Percentiles rank a stretch among this genome's conserved stretches.
phyloP scores from a whole-genome alignment of 1,139 yeast species.

The Yamadazyma triangularis region DNA sequence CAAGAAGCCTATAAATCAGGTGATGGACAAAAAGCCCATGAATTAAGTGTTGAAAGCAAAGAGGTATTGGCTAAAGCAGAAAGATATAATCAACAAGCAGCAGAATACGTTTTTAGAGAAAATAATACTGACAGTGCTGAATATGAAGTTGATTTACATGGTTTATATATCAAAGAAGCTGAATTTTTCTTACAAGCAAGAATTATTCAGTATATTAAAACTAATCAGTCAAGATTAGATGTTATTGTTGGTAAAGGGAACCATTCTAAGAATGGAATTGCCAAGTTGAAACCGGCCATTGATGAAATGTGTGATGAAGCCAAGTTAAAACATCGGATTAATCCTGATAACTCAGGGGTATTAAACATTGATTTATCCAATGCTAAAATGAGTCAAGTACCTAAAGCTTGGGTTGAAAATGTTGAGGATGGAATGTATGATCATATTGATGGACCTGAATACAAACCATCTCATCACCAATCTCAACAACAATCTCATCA shows the following conservation, averaged over 20 bases:
- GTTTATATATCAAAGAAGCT: slow-evolving; percentile 87
- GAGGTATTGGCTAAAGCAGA: slow-evolving; percentile 59
- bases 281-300: slow-evolving; percentile 87
- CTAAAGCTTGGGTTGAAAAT: slow-evolving; percentile 41
- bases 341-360: slow-evolving; percentile 76
- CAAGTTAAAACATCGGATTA: slow-evolving; percentile 55
- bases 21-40: slow-evolving; percentile 67
- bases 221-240: slow-evolving; percentile 52
- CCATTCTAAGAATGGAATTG: slow-evolving; percentile 77
- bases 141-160: slow-evolving; percentile 92
- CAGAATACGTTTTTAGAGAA: slow-evolving; percentile 83
- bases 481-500: slow-evolving; percentile 25
- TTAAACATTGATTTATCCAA: slow-evolving; percentile 58
- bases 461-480: slow-evolving; percentile 17
- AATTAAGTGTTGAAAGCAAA: slow-evolving; percentile 67
- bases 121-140: slow-evolving; percentile 80
- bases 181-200: slow-evolving; percentile 69
- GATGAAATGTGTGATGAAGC: slow-evolving; percentile 70
- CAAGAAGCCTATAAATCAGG: slow-evolving; percentile 75
- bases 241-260: slow-evolving; percentile 95
- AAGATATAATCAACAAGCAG: slow-evolving; percentile 70
- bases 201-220: slow-evolving; percentile 57
- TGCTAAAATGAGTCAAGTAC: slow-evolving; percentile 40
- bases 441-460: slow-evolving; percentile 18
- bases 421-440: slow-evolving; percentile 10